phyloP scores from a whole-genome alignment of 2,329 filamentous ascomycete genomes.

The Fusarium humuli region DNA sequence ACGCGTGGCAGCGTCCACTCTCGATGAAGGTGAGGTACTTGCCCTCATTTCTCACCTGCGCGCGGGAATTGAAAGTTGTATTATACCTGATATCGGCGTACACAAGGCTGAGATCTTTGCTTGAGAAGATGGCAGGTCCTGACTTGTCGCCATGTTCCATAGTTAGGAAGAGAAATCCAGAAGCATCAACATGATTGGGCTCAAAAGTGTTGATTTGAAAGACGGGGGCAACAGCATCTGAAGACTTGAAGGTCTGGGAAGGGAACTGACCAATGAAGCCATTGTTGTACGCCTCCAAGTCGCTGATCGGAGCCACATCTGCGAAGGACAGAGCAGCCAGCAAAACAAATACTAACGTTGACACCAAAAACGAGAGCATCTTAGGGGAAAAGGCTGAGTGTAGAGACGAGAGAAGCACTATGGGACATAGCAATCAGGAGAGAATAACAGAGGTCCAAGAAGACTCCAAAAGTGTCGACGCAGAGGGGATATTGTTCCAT shows the following conservation, averaged over 20 bases:
- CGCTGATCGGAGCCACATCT: constrained; percentile 27
- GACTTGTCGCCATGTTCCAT: constrained; percentile 32
- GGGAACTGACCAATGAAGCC: constrained; percentile 35
- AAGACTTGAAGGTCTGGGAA: constrained; percentile 37
- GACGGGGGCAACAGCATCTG: constrained; percentile 33
- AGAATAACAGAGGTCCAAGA: constrained; percentile 35
- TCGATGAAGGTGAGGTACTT: constrained; percentile 43
- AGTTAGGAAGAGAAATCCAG: constrained; percentile 38
- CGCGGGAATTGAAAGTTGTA: constrained; percentile 37
- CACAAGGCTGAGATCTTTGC: constrained; percentile 40
- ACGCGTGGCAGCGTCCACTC: constrained; percentile 34
- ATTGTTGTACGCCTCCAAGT: constrained; percentile 34
- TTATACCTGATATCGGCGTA: constrained; percentile 39
- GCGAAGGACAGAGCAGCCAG: constrained; percentile 12
- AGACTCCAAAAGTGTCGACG: constrained; percentile 33
- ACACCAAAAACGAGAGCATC: constrained; percentile 23
- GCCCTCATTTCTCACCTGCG: constrained; percentile 26
- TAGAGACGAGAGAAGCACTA: background rate
- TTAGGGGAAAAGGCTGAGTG: background rate
- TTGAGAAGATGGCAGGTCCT: constrained; percentile 42
- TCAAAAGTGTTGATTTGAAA: constrained; percentile 41
- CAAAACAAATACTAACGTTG: constrained; percentile 1
- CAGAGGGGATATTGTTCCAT: constrained; percentile 10
- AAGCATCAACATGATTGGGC: constrained; percentile 29
- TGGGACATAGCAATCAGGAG: constrained; percentile 3